Evolutionary conservation across 768 basidiomycete genomes (phyloP).

Genomic region (Termitomyces sp.): DNA sequence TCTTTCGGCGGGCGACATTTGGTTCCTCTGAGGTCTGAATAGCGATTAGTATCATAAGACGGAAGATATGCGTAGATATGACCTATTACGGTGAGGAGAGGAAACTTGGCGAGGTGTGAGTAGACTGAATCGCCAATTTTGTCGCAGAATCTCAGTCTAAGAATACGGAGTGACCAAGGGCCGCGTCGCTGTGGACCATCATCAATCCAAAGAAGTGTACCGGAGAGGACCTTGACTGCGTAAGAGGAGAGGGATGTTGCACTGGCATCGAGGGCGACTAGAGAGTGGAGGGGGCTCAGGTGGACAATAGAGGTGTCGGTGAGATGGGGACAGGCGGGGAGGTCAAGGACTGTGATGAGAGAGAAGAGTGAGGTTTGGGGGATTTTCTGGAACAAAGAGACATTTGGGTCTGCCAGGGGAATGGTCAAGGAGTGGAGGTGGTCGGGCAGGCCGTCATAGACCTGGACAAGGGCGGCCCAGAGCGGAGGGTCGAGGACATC

Average conservation of each 20-base stretch:
- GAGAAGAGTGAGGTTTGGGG: conserved; percentile 51
- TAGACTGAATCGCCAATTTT: conserved; percentile 41
- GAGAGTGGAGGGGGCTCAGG: conserved; percentile 46
- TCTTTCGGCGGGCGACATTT: conserved; percentile 23
- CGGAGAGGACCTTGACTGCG: conserved; percentile 48
- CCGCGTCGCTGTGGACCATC: conserved; percentile 29
- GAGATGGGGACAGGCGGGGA: conserved; percentile 50
- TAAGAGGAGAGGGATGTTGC: conserved; percentile 44
- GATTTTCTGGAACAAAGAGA: conserved; percentile 54
- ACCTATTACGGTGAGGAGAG: conserved; percentile 61
- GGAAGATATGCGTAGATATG: conserved; percentile 17
- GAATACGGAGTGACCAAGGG: conserved; percentile 54
- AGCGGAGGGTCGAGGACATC: conserved; percentile 51
- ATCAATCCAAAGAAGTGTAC: conserved; percentile 36
- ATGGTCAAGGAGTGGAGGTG: conserved; percentile 34
- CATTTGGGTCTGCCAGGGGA: conserved; percentile 48
- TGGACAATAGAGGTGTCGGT: conserved; percentile 50
- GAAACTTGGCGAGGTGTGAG: conserved; percentile 38
- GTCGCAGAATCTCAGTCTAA: conserved; percentile 50
- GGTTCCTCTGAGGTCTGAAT: conserved; percentile 46
- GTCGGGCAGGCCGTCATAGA: conserved; percentile 50
- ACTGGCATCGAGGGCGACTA: conserved; percentile 64
- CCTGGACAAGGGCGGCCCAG: conserved; percentile 59
- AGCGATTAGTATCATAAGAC: conserved; percentile 7
- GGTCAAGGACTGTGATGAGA: conserved; percentile 58